These are phyloP conservation scores for Suhomyces faveliae DNA, from an alignment of 805 yeast species.

Conservation along the genomic window DNA sequence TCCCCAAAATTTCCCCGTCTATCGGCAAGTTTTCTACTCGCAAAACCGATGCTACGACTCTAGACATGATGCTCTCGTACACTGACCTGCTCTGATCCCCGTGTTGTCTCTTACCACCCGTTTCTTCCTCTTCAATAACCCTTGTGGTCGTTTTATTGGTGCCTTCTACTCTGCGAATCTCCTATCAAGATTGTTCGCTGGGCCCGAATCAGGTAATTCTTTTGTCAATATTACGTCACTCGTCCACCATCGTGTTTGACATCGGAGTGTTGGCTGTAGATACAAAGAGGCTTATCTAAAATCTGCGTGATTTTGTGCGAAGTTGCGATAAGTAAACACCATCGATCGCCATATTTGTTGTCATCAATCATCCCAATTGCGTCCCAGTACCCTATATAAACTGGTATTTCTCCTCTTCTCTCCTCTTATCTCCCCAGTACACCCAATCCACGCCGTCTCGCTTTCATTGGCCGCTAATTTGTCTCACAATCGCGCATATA, in stretches of 20 bases:
- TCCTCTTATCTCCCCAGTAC: background rate
- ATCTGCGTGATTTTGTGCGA: background rate
- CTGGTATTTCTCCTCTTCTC: background rate
- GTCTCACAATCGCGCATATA: background rate
- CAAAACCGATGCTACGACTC: background rate
- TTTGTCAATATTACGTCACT: background rate
- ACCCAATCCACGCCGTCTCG: background rate
- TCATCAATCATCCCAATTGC: background rate
- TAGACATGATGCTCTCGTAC: background rate
- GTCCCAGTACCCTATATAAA: background rate
- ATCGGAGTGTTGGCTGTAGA: background rate
- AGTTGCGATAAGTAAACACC: constrained; percentile 3
- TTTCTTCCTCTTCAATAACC: background rate
- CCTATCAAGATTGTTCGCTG: background rate
- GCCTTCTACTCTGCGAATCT: background rate
- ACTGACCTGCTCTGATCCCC: background rate
- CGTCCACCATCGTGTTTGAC: background rate
- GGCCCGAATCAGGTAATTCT: background rate
- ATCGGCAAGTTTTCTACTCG: too few relatives aligned
- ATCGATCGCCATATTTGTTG: background rate
- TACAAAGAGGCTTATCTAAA: constrained; percentile 2
- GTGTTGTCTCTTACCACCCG: background rate
- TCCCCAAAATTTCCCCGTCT: background rate
- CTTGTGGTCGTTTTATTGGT: background rate
- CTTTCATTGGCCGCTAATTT: background rate